phyloP scores from a whole-genome alignment of 2,329 filamentous ascomycete species.

The Venturiaceae sp. region DNA sequence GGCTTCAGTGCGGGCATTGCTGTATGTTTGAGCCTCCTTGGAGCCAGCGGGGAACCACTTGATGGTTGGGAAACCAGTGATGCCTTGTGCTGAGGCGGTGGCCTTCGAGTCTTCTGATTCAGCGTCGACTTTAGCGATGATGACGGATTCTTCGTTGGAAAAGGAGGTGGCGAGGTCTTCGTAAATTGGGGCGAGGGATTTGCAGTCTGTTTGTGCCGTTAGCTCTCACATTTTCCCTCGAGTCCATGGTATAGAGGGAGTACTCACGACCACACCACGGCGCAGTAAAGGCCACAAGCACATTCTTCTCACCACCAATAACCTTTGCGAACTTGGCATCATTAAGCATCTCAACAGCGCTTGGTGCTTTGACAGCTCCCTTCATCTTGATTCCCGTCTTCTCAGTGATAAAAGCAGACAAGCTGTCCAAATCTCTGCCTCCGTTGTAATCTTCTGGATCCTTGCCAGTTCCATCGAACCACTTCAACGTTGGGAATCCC shows the following conservation, averaged over 20 bases:
- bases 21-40: conserved; percentile 61
- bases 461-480: conserved; percentile 90
- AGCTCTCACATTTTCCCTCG: neutral
- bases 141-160: conserved; percentile 62
- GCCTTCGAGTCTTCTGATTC: conserved; percentile 79
- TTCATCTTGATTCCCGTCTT: conserved; percentile 80
- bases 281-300: conserved; percentile 92
- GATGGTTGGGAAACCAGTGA: conserved; percentile 89
- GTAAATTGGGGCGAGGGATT: conserved; percentile 82
- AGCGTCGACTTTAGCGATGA: conserved; percentile 93
- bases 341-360: conserved; percentile 68
- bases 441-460: conserved; percentile 77
- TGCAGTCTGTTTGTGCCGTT: conserved; percentile 64
- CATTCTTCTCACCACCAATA: conserved; percentile 78
- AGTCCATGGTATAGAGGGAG: conserved; percentile 1
- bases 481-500: conserved; percentile 96
- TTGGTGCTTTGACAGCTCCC: conserved; percentile 63
- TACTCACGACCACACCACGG: conserved; percentile 96
- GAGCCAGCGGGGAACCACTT: conserved; percentile 91
- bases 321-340: conserved; percentile 68
- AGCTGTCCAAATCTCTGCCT: conserved; percentile 77
- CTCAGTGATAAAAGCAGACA: conserved; percentile 70
- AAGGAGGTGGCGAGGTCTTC: conserved; percentile 80
- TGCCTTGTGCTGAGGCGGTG: conserved; percentile 63
- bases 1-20: conserved; percentile 64